A percentile compares a stretch with the other conserved stretches of the same genome.
Evolutionary conservation across 441 rosid genomes (phyloP).

Genomic region (Populus trichocarpa): DNA sequence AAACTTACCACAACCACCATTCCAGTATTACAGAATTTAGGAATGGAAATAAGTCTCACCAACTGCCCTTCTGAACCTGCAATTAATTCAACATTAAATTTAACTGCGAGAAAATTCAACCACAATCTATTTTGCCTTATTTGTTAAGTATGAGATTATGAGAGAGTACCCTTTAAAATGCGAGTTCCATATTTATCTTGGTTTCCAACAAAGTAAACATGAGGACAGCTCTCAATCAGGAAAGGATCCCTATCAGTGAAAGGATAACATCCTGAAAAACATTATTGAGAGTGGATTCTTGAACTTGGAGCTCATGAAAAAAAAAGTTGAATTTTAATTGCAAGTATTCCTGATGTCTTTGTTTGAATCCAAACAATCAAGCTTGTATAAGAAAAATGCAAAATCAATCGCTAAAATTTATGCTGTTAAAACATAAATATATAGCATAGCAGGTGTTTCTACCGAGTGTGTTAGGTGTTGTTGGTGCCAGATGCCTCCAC

Average conservation of each 20-base stretch:
- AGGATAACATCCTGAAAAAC: constrained; percentile 81
- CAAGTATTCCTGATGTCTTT: background rate
- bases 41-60: constrained; percentile 76
- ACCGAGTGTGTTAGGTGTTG: constrained; percentile 97
- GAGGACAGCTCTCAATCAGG: constrained; percentile 86
- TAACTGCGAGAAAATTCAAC: background rate
- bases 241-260: constrained; percentile 93
- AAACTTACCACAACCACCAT: constrained; percentile 70
- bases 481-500: constrained; percentile 98
- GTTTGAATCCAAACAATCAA: background rate
- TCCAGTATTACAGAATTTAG: constrained; percentile 78
- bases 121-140: background rate
- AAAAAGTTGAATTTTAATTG: background rate
- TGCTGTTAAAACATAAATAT: background rate
- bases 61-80: constrained; percentile 89
- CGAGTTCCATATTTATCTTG: constrained; percentile 66
- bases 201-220: constrained; percentile 89
- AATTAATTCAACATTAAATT: constrained; percentile 9
- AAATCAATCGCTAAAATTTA: background rate
- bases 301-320: constrained; percentile 12
- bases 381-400: background rate
- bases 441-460: background rate
- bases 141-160: background rate
- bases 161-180: constrained; percentile 52
- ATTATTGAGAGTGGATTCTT: constrained; percentile 7